These are phyloP conservation scores for Penicillium tannophilum DNA, from an alignment of 495 filamentous ascomycete species.

Conservation along the genomic window DNA sequence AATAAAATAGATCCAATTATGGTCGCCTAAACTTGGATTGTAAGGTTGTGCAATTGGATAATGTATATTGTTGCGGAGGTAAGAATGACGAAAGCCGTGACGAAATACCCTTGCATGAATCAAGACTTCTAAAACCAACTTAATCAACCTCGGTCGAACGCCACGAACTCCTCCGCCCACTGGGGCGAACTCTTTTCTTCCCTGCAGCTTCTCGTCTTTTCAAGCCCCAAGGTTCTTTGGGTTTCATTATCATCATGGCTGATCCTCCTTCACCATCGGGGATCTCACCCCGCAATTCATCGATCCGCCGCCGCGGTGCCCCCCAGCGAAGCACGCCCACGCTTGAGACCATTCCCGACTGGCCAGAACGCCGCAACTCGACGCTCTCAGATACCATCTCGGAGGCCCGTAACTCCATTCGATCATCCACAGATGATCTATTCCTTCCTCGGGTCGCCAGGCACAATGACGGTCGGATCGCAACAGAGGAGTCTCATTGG, in stretches of 20 bases:
- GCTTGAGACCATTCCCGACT: constrained; percentile 22
- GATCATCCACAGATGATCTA: constrained; percentile 71
- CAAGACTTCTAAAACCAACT: background rate
- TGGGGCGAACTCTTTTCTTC: constrained; percentile 5
- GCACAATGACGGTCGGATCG: constrained; percentile 22
- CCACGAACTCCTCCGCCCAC: constrained; percentile 16
- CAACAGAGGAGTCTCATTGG: constrained; percentile 63
- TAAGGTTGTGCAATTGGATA: too few relatives aligned
- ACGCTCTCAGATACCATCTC: constrained; percentile 71
- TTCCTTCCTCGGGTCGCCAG: constrained; percentile 60
- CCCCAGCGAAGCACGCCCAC: constrained; percentile 43
- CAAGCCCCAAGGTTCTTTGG: background rate
- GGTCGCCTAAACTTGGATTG: too few relatives aligned
- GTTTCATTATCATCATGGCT: constrained; percentile 16
- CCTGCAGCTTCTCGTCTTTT: background rate
- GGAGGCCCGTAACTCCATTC: constrained; percentile 66
- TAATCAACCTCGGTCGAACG: constrained; percentile 8
- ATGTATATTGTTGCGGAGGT: background rate
- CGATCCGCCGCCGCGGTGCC: constrained; percentile 42
- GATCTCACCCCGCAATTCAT: constrained; percentile 16
- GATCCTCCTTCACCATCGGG: constrained; percentile 19
- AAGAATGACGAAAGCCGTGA: background rate
- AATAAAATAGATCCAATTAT: too few relatives aligned
- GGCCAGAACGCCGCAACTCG: constrained; percentile 65
- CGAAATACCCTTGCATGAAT: constrained; percentile 1